Evolutionary conservation across 306 rosid genomes (phyloP).

Genomic region (Senna tora): DNA sequence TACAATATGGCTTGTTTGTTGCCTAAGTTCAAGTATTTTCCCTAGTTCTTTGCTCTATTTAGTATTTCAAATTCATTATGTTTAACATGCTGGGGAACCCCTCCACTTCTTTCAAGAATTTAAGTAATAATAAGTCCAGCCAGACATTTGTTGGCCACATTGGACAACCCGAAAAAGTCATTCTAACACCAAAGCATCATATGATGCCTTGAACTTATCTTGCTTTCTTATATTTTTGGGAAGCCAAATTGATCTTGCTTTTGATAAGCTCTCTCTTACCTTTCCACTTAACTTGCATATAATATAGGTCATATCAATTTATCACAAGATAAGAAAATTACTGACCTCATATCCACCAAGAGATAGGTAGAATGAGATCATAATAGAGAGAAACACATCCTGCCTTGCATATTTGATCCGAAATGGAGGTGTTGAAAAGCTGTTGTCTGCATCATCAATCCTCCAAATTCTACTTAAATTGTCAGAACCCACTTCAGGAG

Average conservation of each 20-base stretch:
- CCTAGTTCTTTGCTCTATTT: constrained; percentile 6
- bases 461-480: constrained; percentile 75
- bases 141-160: constrained; percentile 1
- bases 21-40: not conserved
- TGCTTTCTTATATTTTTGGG: too few relatives aligned
- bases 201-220: constrained; percentile 1
- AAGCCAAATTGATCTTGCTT: constrained; percentile 11
- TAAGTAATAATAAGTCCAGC: not conserved
- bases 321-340: constrained; percentile 11
- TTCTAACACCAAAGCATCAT: not conserved
- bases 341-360: constrained; percentile 62
- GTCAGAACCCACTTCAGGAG: constrained; percentile 65
- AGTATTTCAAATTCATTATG: not conserved
- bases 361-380: constrained; percentile 82
- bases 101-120: constrained; percentile 24
- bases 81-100: not conserved
- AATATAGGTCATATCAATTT: not conserved
- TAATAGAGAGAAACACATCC: constrained; percentile 72
- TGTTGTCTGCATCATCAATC: constrained; percentile 84
- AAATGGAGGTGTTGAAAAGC: constrained; percentile 83
- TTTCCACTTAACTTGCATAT: not conserved
- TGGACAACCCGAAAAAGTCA: constrained; percentile 1
- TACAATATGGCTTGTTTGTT: constrained; percentile 10
- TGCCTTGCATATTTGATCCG: constrained; percentile 84
- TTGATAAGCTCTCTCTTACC: not conserved